These are phyloP conservation scores for Hansenula lynferdii DNA, from an alignment of 1,139 yeast genomes.

Conservation along the genomic window DNA sequence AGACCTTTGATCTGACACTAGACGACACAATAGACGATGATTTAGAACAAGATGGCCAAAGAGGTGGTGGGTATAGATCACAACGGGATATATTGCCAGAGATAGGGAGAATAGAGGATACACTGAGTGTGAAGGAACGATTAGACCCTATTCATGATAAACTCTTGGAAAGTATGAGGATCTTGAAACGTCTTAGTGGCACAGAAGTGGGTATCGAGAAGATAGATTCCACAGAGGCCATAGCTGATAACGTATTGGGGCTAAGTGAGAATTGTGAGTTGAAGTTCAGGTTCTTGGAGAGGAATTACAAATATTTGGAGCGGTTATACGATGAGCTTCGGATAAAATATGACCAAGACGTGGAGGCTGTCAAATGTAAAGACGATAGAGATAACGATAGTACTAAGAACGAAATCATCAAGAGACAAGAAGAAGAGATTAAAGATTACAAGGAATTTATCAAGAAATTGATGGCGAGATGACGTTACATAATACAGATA, in stretches of 20 bases:
- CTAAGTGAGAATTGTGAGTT: slow-evolving; percentile 13
- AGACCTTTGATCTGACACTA: slow-evolving; percentile 17
- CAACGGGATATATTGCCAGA: no score
- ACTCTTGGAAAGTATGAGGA: background rate
- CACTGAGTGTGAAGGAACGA: no score
- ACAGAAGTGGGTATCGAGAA: background rate
- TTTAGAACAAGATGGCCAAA: no score
- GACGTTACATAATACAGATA: background rate
- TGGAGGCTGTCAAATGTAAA: no score
- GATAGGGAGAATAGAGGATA: no score
- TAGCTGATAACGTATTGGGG: slow-evolving; percentile 6
- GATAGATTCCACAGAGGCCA: slow-evolving; percentile 1
- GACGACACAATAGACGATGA: slow-evolving; percentile 9
- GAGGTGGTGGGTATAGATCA: no score
- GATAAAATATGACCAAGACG: no score
- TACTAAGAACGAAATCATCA: slow-evolving; percentile 4
- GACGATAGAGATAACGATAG: background rate
- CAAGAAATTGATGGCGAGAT: slow-evolving; percentile 17
- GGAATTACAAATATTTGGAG: slow-evolving; percentile 18
- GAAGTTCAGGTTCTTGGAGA: slow-evolving; percentile 15
- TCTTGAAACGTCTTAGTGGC: background rate
- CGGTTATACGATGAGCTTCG: slow-evolving; percentile 14
- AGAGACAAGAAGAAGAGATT: slow-evolving; percentile 14
- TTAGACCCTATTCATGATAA: background rate
- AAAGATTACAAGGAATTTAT: slow-evolving; percentile 19